These are phyloP conservation scores for Kodamaea fungicola DNA, from an alignment of 1,139 yeast genomes.

Conservation along the genomic window DNA sequence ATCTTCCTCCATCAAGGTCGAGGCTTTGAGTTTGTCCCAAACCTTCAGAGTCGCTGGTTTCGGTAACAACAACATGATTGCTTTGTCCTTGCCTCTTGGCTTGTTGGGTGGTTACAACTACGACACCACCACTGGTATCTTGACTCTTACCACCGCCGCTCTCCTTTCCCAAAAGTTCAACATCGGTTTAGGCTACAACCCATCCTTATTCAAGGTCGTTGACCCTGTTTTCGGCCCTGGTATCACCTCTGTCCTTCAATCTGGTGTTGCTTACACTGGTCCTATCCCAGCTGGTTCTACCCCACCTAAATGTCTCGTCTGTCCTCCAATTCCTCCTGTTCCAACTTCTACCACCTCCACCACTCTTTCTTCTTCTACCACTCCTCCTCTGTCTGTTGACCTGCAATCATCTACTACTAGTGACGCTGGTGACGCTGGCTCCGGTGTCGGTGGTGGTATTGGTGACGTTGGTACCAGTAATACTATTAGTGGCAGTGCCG, in stretches of 20 bases:
- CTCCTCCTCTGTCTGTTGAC: not conserved
- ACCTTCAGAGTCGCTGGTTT: constrained; percentile 26
- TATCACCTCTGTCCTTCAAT: constrained; percentile 6
- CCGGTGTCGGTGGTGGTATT: not conserved
- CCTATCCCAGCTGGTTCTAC: constrained; percentile 12
- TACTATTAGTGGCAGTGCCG: too few species aligned
- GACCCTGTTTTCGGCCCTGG: constrained; percentile 14
- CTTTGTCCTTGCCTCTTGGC: constrained; percentile 16
- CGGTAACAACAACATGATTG: constrained; percentile 27
- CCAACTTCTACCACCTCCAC: constrained; percentile 2
- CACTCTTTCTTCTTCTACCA: not conserved
- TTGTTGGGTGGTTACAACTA: constrained; percentile 9
- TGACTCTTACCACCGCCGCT: constrained; percentile 9
- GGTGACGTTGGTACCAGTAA: too few species aligned
- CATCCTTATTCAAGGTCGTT: constrained; percentile 11
- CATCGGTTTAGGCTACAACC: constrained; percentile 21
- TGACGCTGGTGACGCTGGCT: not conserved
- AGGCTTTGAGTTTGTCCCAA: constrained; percentile 16
- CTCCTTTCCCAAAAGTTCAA: constrained; percentile 10
- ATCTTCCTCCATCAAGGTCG: constrained; percentile 11
- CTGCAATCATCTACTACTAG: not conserved
- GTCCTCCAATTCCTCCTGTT: constrained; percentile 1
- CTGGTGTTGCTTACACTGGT: constrained; percentile 15
- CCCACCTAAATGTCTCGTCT: constrained; percentile 14
- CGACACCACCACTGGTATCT: constrained; percentile 14